Conservation (phyloP, 192 early-diverging fungal genomes). For the Lobulomyces angularis region DNA sequence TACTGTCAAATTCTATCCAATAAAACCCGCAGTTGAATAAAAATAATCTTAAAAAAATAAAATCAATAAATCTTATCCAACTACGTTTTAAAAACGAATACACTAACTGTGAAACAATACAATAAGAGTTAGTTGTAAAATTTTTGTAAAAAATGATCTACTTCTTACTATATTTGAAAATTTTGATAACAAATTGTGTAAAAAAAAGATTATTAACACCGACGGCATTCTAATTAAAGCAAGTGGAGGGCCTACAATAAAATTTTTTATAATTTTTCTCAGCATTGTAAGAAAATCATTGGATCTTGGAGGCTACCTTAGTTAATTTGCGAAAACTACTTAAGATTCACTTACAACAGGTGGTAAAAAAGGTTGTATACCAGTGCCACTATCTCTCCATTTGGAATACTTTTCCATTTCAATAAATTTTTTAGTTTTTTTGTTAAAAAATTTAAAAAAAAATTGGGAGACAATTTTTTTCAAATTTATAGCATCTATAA, state of each 20-base stretch:
- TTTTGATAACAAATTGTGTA: conserved; percentile 1
- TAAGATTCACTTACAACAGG: conserved; percentile 38
- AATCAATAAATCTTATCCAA: neutral
- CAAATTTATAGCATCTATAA: no score
- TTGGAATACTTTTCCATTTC: conserved; percentile 78
- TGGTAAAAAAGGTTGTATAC: conserved; percentile 81
- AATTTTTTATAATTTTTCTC: conserved; percentile 6
- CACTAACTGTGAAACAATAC: neutral
- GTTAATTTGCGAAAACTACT: no score
- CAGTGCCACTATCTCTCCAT: conserved; percentile 76
- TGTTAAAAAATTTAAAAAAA: no score
- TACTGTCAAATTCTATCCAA: conserved; percentile 47
- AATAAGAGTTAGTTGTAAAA: no score
- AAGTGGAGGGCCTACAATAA: conserved; percentile 12
- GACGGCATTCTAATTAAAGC: conserved; percentile 6
- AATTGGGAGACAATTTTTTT: no score
- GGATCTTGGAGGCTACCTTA: conserved; percentile 5
- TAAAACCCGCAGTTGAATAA: conserved; percentile 65
- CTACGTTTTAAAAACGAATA: neutral
- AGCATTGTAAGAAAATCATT: neutral
- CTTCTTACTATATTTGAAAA: conserved; percentile 2
- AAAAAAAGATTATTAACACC: conserved; percentile 1
- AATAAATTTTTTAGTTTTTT: no score
- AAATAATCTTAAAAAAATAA: conserved; percentile 34
- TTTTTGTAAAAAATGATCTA: no score